Conservation (phyloP, 2,329 filamentous ascomycete species). For the Ramichloridium luteum region DNA sequence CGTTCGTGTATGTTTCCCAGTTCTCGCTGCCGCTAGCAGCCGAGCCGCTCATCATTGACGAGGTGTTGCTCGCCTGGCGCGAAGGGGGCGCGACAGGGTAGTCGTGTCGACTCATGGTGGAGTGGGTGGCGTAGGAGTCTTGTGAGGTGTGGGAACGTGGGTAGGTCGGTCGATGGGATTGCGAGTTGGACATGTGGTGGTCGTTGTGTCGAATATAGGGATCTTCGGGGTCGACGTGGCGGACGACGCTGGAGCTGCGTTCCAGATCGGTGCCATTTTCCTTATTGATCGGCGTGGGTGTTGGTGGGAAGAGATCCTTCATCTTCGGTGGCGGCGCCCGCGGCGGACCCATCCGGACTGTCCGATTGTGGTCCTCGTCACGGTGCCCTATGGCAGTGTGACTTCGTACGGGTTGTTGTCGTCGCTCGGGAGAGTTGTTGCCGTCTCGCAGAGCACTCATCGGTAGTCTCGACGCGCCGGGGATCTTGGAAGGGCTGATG, state of each 20-base stretch:
- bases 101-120: slow-evolving; percentile 12
- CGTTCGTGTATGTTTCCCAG: slow-evolving; percentile 90
- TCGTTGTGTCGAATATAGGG: slow-evolving; percentile 43
- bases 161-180: slow-evolving; percentile 7
- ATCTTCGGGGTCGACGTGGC: slow-evolving; percentile 60
- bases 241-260: slow-evolving; percentile 46
- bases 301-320: slow-evolving; percentile 61
- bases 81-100: slow-evolving; percentile 23
- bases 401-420: slow-evolving; percentile 28
- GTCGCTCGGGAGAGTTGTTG: slow-evolving; percentile 70
- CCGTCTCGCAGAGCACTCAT: slow-evolving; percentile 57
- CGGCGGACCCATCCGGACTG: slow-evolving; percentile 30
- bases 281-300: slow-evolving; percentile 33
- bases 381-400: slow-evolving; percentile 10
- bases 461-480: slow-evolving; percentile 47
- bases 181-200: slow-evolving; percentile 9
- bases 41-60: slow-evolving; percentile 22
- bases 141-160: slow-evolving; percentile 6
- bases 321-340: slow-evolving; percentile 78
- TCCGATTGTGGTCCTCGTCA: slow-evolving; percentile 32
- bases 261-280: slow-evolving; percentile 30
- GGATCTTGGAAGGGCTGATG: slow-evolving; percentile 54
- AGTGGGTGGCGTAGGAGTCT: slow-evolving; percentile 15
- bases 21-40: slow-evolving; percentile 64
- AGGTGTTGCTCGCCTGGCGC: slow-evolving; percentile 22